Conservation (phyloP, 345 rosid species). For the Citrus sp. region DNA sequence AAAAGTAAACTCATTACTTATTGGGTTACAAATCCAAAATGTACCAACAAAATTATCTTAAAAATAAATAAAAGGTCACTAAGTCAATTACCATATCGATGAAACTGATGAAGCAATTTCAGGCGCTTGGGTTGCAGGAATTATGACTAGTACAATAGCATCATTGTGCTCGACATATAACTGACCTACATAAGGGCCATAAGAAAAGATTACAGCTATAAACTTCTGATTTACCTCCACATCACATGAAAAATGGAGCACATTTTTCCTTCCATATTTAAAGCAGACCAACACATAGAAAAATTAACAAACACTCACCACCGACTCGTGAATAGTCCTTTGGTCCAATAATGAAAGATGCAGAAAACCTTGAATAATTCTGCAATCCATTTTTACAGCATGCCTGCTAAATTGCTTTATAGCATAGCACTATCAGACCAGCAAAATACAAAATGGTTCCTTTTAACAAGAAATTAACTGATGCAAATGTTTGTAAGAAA, state of each 20-base stretch:
- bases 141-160: constrained; percentile 76
- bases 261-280: no score
- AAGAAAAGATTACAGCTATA: not conserved
- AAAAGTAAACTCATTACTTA: not conserved
- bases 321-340: no score
- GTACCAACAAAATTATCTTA: not conserved
- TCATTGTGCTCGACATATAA: constrained; percentile 84
- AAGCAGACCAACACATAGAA: no score
- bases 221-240: not conserved
- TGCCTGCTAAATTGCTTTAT: no score
- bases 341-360: no score
- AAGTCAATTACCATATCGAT: constrained; percentile 62
- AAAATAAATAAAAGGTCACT: not conserved
- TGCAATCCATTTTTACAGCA: no score
- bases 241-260: not conserved
- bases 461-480: no score
- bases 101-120: constrained; percentile 89
- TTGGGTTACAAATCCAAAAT: not conserved
- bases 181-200: constrained; percentile 39
- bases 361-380: no score
- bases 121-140: constrained; percentile 88
- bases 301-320: no score
- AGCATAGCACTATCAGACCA: no score
- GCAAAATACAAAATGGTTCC: no score
- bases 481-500: no score